Conservation (phyloP, 75 land plant genomes). For the Selaginella moellendorffii region DNA sequence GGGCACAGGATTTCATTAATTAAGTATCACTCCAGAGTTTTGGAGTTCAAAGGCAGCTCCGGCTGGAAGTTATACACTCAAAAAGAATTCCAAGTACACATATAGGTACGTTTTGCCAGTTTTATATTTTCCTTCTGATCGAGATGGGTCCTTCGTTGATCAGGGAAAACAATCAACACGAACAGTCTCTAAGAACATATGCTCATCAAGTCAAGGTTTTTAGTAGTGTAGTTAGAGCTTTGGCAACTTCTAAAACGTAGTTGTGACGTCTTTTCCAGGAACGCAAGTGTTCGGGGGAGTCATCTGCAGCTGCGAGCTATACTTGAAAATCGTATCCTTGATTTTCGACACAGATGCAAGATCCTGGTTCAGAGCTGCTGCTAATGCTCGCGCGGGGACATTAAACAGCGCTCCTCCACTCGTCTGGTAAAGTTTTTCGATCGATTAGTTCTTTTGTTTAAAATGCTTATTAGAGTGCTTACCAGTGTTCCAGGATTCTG, state of each 20-base stretch:
- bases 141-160: too few relatives aligned
- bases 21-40: conserved; percentile 29
- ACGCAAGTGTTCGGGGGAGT: not conserved
- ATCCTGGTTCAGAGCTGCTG: not conserved
- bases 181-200: too few relatives aligned
- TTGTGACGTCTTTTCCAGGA: conserved; percentile 7
- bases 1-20: conserved; percentile 34
- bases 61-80: conserved; percentile 22
- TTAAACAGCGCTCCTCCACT: conserved; percentile 4
- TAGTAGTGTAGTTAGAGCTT: too few relatives aligned
- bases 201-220: too few relatives aligned
- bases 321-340: not conserved
- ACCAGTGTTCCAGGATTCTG: conserved; percentile 9
- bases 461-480: not conserved
- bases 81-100: too few relatives aligned
- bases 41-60: conserved; percentile 25
- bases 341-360: not conserved
- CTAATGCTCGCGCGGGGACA: conserved; percentile 4
- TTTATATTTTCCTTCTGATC: too few relatives aligned
- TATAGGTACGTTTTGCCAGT: too few relatives aligned
- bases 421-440: not conserved
- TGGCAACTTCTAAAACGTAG: not conserved
- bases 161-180: too few relatives aligned
- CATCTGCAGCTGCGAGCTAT: not conserved
- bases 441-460: not conserved